These are phyloP conservation scores for Sindora glabra DNA, from an alignment of 306 rosid genomes.

Conservation along the genomic window DNA sequence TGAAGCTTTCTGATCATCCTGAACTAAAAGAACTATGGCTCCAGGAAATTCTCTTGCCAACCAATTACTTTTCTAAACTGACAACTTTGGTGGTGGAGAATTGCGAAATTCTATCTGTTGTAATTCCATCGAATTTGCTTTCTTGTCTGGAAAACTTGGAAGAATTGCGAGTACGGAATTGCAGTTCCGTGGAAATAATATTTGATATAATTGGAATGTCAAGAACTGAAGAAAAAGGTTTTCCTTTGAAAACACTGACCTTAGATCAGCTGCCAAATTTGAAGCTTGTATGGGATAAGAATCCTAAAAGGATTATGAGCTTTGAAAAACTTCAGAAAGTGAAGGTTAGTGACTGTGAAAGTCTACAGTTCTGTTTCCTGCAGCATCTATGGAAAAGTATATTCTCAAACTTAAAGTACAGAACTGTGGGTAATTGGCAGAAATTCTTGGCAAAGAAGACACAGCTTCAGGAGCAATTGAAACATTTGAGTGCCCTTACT, in stretches of 20 bases:
- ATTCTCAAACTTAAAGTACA: not conserved
- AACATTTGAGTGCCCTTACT: too few relatives aligned
- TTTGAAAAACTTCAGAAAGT: too few relatives aligned
- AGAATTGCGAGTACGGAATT: too few relatives aligned
- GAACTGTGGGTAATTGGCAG: not conserved
- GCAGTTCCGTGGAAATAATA: too few relatives aligned
- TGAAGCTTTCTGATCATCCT: not conserved
- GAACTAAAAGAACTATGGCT: not conserved
- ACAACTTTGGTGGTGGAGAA: not conserved
- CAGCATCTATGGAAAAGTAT: not conserved
- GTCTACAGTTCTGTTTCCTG: too few relatives aligned
- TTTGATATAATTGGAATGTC: not conserved
- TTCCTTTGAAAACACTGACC: not conserved
- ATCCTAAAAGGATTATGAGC: too few relatives aligned
- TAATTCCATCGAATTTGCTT: not conserved
- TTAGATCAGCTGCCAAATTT: too few relatives aligned
- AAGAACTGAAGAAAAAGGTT: not conserved
- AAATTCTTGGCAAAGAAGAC: not conserved
- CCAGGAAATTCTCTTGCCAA: not conserved
- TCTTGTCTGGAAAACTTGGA: not conserved
- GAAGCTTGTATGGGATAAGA: too few relatives aligned
- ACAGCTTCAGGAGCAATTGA: not conserved
- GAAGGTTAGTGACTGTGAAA: too few relatives aligned
- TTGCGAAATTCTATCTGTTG: not conserved
- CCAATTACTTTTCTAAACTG: not conserved